Conservation (phyloP, 805 yeast species). For the Ogataea zsoltii region DNA sequence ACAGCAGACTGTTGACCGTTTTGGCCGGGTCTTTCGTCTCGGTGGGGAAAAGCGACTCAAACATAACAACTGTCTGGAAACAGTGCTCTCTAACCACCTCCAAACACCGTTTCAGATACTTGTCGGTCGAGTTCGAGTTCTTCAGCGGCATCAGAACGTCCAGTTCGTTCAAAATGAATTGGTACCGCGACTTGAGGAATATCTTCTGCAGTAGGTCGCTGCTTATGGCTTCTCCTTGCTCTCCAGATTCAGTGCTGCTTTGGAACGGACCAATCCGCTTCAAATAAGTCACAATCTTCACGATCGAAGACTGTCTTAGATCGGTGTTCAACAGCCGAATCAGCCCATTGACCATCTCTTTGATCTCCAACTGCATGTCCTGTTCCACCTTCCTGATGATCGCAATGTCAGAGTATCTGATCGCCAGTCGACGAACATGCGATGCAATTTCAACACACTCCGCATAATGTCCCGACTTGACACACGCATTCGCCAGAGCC, state of each 20-base stretch:
- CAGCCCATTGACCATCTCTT: constrained; percentile 65
- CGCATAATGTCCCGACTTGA: constrained; percentile 80
- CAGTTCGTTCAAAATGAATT: constrained; percentile 64
- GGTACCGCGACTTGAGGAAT: constrained; percentile 65
- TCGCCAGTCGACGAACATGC: constrained; percentile 64
- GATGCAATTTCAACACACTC: constrained; percentile 86
- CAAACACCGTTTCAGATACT: constrained; percentile 72
- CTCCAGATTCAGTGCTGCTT: constrained; percentile 2
- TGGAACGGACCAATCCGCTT: constrained; percentile 61
- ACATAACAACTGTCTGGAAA: constrained; percentile 69
- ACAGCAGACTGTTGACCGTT: constrained; percentile 33
- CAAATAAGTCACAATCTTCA: constrained; percentile 76
- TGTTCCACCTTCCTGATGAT: constrained; percentile 51
- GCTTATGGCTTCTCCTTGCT: constrained; percentile 17
- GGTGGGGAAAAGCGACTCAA: constrained; percentile 59
- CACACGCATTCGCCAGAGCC: constrained; percentile 78
- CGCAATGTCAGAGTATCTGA: constrained; percentile 64
- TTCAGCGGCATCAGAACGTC: constrained; percentile 57
- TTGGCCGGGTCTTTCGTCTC: constrained; percentile 21
- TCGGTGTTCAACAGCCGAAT: constrained; percentile 71
- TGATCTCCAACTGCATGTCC: constrained; percentile 56
- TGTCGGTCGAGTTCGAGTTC: constrained; percentile 50
- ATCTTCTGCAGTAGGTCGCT: constrained; percentile 49
- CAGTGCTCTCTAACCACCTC: constrained; percentile 86
- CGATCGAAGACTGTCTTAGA: constrained; percentile 72